Percentiles rank a stretch among this genome's conserved stretches.
Evolutionary conservation across 2,329 filamentous ascomycete species (phyloP).

Genomic region (Monilinia aucupariae): DNA sequence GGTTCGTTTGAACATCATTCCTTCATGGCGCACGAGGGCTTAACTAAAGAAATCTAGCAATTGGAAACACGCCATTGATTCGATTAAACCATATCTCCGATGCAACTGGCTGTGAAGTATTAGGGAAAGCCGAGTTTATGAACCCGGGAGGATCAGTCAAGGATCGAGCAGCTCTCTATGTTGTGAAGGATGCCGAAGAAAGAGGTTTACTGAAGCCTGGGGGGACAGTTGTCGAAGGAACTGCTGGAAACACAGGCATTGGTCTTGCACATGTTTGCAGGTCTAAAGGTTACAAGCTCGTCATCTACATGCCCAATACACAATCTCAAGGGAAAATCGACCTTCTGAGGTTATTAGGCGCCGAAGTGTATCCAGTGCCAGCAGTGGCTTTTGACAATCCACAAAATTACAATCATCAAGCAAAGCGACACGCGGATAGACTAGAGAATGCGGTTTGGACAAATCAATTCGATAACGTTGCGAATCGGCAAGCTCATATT

Average conservation of each 20-base stretch:
- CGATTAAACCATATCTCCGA: conserved; percentile 81
- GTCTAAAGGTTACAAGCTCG: conserved; percentile 83
- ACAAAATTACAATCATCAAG: conserved; percentile 97
- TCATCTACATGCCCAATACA: conserved; percentile 99
- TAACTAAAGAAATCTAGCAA: conserved; percentile 53
- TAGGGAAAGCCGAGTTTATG: conserved; percentile 98
- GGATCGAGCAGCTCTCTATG: conserved; percentile 90
- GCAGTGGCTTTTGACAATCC: conserved; percentile 94
- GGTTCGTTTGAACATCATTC: conserved; percentile 43
- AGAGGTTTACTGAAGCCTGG: conserved; percentile 74
- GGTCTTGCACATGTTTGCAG: conserved; percentile 95
- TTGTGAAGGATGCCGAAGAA: conserved; percentile 90
- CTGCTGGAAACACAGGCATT: conserved; percentile 96
- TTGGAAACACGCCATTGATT: conserved; percentile 95
- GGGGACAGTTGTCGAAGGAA: conserved; percentile 94
- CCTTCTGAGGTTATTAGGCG: conserved; percentile 80
- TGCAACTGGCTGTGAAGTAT: conserved; percentile 85
- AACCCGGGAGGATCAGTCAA: conserved; percentile 96
- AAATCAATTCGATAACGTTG: conserved; percentile 96
- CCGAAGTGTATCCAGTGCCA: conserved; percentile 92
- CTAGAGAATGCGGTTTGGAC: conserved; percentile 94
- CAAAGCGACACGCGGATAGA: conserved; percentile 77
- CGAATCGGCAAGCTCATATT: conserved; percentile 88
- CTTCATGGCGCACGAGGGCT: conserved; percentile 9
- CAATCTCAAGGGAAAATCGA: conserved; percentile 98